Base-by-base conservation (phyloP, 164 flowering plant species). In the Kalanchoe fedtschenkoi region DNA sequence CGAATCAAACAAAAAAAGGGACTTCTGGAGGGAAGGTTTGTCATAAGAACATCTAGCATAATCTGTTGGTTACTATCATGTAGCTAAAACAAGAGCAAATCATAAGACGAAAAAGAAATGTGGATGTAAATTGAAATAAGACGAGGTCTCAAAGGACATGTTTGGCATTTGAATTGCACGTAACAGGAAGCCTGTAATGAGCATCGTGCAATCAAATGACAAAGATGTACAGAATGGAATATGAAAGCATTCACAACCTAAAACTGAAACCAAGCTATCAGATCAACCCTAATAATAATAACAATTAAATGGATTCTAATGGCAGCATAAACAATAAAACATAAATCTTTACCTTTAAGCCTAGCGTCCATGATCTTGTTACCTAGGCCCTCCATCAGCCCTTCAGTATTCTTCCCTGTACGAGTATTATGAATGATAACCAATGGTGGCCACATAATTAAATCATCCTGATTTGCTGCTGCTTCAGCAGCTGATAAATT, bases 301-400 rank as follows among this genome's bases (percentile, higher is more conserved):
- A 3, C 41, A 58, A 33, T 6, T n/a, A 58, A 9, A 58, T 58
- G 38, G 14, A 14, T 16, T 42, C 28, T 19, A 7, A 11, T 58
- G 33, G 65, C 56, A 37, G 4, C 62, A 43, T 26, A 22, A 6
- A 53, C 13, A 61, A 37, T 9, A 62, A 43, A 63, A 58, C 22
- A 11, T 34, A 7, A 61, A 46, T 24, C 42, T 15, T 46, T 88
- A 95, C 99, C 99, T 95, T 80, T 87, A 71, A 95, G 81, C 56
- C 66, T 80, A 74, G 21, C 80, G 74, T 95, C 96, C 97, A 95
- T 88, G 53, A 72, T 72, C 69, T 77, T 88, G 86, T 84, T 95
- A 69, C 99, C 99, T 76, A 84, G 71, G 65, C 99, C 96, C 72
- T 95, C 99, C 82, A 82, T 74, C 65, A 88, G 95, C 41, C 96